Conservation (phyloP, 2,329 filamentous ascomycete species). For the Pyrenochaeta sp. region DNA sequence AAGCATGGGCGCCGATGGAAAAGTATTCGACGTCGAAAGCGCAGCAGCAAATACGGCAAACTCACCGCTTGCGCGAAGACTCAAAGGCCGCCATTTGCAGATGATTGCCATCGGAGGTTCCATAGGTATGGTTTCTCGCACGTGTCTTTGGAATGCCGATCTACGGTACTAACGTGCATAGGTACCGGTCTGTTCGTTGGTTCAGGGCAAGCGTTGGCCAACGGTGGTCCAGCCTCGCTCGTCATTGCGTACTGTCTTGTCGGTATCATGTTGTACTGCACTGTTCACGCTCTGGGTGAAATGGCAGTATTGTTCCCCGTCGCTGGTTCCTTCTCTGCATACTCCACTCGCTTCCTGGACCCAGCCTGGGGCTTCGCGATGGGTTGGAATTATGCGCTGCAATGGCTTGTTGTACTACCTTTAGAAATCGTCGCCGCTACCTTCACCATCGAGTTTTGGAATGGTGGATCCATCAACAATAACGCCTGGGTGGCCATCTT, state of each 20-base stretch:
- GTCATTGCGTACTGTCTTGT: slow-evolving; percentile 64
- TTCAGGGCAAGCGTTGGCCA: slow-evolving; percentile 59
- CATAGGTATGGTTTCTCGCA: slow-evolving; percentile 60
- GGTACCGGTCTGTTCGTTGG: slow-evolving; percentile 80
- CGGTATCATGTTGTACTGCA: slow-evolving; percentile 89
- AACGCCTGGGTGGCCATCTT: slow-evolving; percentile 83
- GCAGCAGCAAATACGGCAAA: slow-evolving; percentile 71
- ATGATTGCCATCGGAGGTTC: slow-evolving; percentile 98
- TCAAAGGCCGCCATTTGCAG: slow-evolving; percentile 72
- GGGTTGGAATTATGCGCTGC: slow-evolving; percentile 92
- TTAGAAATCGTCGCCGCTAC: slow-evolving; percentile 88
- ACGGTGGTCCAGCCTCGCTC: slow-evolving; percentile 49
- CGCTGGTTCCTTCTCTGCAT: slow-evolving; percentile 89
- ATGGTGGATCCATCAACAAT: slow-evolving; percentile 56
- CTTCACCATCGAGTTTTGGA: slow-evolving; percentile 86
- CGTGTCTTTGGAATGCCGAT: slow-evolving; percentile 10
- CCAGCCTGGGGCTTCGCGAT: slow-evolving; percentile 95
- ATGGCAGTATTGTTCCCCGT: slow-evolving; percentile 90
- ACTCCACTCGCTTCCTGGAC: slow-evolving; percentile 90
- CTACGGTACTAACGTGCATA: slow-evolving; percentile 27
- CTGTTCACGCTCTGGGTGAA: slow-evolving; percentile 89
- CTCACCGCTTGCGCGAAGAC: slow-evolving; percentile 73
- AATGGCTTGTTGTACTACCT: slow-evolving; percentile 85
- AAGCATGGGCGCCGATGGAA: slow-evolving; percentile 60
- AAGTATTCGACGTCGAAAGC: slow-evolving; percentile 69